Conservation (phyloP, 2,329 filamentous ascomycete genomes). For the Cordyceps militaris region DNA sequence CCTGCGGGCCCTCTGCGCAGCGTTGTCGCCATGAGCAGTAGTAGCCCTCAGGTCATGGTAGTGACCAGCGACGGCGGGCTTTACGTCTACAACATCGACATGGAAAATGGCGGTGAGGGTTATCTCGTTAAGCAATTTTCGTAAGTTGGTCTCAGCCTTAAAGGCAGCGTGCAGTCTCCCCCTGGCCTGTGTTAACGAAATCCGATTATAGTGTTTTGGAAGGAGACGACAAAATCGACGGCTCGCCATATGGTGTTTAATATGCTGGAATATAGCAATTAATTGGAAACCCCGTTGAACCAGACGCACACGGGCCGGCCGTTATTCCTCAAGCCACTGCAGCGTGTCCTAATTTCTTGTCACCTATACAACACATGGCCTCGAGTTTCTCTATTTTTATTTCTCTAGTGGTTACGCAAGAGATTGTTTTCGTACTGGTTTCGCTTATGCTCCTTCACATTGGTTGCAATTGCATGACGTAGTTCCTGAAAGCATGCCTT, state of each 20-base stretch:
- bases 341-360: not conserved
- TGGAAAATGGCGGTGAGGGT: constrained; percentile 91
- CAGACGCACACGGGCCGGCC: not conserved
- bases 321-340: not conserved
- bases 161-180: not conserved
- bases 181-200: not conserved
- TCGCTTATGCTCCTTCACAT: too few species aligned
- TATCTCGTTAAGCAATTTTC: constrained; percentile 87
- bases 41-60: constrained; percentile 93
- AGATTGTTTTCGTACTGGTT: too few species aligned
- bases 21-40: constrained; percentile 96
- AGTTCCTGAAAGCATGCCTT: too few species aligned
- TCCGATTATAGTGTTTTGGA: constrained; percentile 41
- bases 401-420: too few species aligned
- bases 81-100: constrained; percentile 90
- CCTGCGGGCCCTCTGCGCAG: constrained; percentile 58
- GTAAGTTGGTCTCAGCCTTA: constrained; percentile 45
- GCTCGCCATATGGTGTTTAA: constrained; percentile 36
- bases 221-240: constrained; percentile 47
- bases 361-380: not conserved
- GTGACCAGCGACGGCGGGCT: constrained; percentile 94
- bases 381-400: not conserved
- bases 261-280: not conserved
- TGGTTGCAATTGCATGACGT: too few species aligned
- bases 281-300: not conserved